These are phyloP conservation scores for Penicillium psychrofluorescens DNA, from an alignment of 495 filamentous ascomycete species.

Conservation along the genomic window DNA sequence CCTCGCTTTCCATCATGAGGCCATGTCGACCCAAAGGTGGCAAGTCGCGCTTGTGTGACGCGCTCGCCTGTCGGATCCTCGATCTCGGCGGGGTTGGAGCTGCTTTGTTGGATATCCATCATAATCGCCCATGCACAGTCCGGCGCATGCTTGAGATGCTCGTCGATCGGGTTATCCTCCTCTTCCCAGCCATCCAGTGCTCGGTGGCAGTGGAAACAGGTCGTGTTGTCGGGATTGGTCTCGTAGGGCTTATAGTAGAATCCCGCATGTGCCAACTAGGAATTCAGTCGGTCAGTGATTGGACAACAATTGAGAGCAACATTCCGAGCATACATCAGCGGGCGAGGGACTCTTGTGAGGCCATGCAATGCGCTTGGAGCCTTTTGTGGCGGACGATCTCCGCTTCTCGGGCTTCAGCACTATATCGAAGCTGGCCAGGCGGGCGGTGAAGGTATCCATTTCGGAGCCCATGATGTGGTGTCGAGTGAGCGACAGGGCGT, in stretches of 20 bases:
- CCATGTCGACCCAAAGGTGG: conserved; percentile 74
- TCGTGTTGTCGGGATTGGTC: conserved; percentile 74
- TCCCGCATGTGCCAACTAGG: conserved; percentile 78
- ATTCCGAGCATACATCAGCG: conserved; percentile 45
- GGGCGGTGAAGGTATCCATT: conserved; percentile 60
- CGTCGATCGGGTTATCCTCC: conserved; percentile 67
- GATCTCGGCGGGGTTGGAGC: conserved; percentile 53
- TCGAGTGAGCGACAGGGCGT: conserved; percentile 1
- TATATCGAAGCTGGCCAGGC: conserved; percentile 67
- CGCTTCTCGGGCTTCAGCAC: conserved; percentile 53
- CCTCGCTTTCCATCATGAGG: conserved; percentile 83
- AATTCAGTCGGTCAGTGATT: conserved; percentile 10
- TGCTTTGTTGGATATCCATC: conserved; percentile 57
- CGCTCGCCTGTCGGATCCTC: conserved; percentile 64
- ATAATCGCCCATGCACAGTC: conserved; percentile 86
- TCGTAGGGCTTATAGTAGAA: conserved; percentile 79
- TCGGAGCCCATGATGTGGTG: conserved; percentile 21
- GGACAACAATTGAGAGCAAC: too few species aligned
- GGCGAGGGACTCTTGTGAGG: conserved; percentile 62
- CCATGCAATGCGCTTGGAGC: conserved; percentile 61
- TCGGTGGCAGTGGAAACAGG: conserved; percentile 77
- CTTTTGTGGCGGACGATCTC: conserved; percentile 58
- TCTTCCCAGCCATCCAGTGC: conserved; percentile 84
- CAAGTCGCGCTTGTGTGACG: conserved; percentile 68
- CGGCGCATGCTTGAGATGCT: conserved; percentile 76